Evolutionary conservation across 1,284 basidiomycete species (phyloP), one percentile per base, ranked within the genome.

Genomic region (Apiotrichum laibachii): DNA sequence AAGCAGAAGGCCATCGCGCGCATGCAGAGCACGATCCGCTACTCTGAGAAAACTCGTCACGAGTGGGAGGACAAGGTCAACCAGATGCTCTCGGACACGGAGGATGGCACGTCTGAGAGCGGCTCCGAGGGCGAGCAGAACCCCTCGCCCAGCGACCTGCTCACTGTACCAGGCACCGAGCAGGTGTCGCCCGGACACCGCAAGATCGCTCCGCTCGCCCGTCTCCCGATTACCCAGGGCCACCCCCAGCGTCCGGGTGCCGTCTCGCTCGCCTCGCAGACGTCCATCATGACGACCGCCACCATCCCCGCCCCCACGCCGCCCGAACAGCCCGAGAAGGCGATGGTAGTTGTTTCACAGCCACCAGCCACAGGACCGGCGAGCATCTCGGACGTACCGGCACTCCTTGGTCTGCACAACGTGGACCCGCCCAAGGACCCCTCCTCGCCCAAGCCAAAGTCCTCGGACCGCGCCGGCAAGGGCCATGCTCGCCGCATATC

Each of bases 1-100:
- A 99, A 99, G 82, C 85, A 94, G 63, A 94, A 94, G 77, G 92
- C 89, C 62, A 90, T 98, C 50, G 91, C 93, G 60, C 88, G 96
- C 45, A 88, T 99, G 87, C 90, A 96, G 79, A 98, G 97, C 75
- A 98, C 93, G 26, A 96, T 99, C 66, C 84, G 92, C 61, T 99
- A 99, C 77, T 88, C 92, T 39, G 96, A 99, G 80, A 96, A 96
- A 79, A 90, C 97, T 31, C 87, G 96, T 77, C 88, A 89, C 68
- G 96, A 99, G 77, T 99, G 95, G 93, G 90, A 98, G 75, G 89
- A 90, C 73, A 87, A 86, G 68, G 89, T 97, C 33, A 88, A 82
- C 55, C 75, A 79, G 52, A 77, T 84, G 47, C 77, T 97, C 44
- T 85, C 83, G 2, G 83, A 83, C 34, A 80, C 83, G 44, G 83